Conservation (phyloP, 2,329 filamentous ascomycete species). For the Neofusicoccum kwambonambiense region DNA sequence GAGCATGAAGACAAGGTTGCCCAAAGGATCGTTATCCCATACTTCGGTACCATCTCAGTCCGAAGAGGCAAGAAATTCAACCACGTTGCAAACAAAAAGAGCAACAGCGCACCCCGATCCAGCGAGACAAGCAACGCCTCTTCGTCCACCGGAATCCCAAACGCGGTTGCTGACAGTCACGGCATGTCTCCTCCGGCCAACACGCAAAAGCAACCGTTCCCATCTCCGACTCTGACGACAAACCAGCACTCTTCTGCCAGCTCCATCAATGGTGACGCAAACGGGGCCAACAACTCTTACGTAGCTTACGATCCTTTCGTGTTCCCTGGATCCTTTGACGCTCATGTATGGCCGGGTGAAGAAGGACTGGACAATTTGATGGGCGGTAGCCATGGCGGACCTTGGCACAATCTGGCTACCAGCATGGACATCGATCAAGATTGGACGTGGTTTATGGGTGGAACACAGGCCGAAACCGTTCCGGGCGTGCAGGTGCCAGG, state of each 20-base stretch:
- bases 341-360: not conserved
- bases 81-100: not conserved
- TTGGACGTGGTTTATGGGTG: slow-evolving; percentile 42
- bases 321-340: not conserved
- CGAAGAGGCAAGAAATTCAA: slow-evolving; percentile 28
- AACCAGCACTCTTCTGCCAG: not conserved
- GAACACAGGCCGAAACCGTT: slow-evolving; percentile 18
- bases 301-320: slow-evolving; percentile 14
- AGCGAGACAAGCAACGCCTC: not conserved
- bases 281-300: not conserved
- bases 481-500: not conserved
- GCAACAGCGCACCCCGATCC: not conserved
- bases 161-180: slow-evolving; percentile 12
- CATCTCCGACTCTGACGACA: not conserved
- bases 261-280: not conserved
- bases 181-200: slow-evolving; percentile 22
- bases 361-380: slow-evolving; percentile 24
- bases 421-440: slow-evolving; percentile 37
- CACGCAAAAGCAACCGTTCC: slow-evolving; percentile 19
- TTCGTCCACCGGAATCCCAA: not conserved
- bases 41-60: slow-evolving; percentile 43
- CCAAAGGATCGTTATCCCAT: slow-evolving; percentile 37
- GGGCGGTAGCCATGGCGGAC: slow-evolving; percentile 27
- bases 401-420: slow-evolving; percentile 37
- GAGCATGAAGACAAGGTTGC: slow-evolving; percentile 17